A percentile compares a stretch with the other conserved stretches of the same genome.
Conservation (phyloP, 2,329 filamentous ascomycete species). For the Grosmannia serpens region DNA sequence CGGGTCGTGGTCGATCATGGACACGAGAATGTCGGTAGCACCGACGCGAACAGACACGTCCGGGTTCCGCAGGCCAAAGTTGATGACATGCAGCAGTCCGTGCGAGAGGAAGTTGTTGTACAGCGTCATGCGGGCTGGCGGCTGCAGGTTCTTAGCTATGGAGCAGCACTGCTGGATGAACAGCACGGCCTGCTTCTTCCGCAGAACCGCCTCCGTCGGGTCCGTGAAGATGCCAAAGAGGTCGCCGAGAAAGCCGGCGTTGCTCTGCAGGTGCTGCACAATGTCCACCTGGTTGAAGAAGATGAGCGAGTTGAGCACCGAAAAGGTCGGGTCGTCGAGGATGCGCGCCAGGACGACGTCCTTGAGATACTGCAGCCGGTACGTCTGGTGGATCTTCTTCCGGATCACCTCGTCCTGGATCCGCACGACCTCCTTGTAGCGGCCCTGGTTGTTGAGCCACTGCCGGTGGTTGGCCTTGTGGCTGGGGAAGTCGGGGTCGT, state of each 20-base stretch:
- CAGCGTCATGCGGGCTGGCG: conserved; percentile 64
- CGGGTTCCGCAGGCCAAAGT: conserved; percentile 75
- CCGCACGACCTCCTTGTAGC: conserved; percentile 91
- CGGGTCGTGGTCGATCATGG: conserved; percentile 91
- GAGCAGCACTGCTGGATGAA: conserved; percentile 95
- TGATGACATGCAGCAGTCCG: conserved; percentile 80
- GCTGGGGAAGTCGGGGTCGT: conserved; percentile 93
- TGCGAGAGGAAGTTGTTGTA: conserved; percentile 85
- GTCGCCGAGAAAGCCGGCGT: conserved; percentile 60
- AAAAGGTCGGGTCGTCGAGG: conserved; percentile 94
- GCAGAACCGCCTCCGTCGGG: conserved; percentile 50
- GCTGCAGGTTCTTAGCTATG: conserved; percentile 89
- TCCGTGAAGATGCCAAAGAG: conserved; percentile 76
- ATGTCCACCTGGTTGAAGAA: conserved; percentile 99
- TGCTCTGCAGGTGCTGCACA: conserved; percentile 83
- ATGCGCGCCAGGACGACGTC: conserved; percentile 96
- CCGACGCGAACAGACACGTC: conserved; percentile 82
- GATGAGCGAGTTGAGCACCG: conserved; percentile 91
- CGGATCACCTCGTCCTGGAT: conserved; percentile 75
- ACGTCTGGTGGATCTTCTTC: conserved; percentile 91
- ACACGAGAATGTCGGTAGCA: conserved; percentile 85
- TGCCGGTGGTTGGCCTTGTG: conserved; percentile 96
- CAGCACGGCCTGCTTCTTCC: conserved; percentile 86
- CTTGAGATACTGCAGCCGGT: conserved; percentile 91
- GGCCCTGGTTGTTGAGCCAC: conserved; percentile 77